These are phyloP conservation scores for Histomonas meleagridis DNA, from an alignment of 208 protist species.

Conservation along the genomic window DNA sequence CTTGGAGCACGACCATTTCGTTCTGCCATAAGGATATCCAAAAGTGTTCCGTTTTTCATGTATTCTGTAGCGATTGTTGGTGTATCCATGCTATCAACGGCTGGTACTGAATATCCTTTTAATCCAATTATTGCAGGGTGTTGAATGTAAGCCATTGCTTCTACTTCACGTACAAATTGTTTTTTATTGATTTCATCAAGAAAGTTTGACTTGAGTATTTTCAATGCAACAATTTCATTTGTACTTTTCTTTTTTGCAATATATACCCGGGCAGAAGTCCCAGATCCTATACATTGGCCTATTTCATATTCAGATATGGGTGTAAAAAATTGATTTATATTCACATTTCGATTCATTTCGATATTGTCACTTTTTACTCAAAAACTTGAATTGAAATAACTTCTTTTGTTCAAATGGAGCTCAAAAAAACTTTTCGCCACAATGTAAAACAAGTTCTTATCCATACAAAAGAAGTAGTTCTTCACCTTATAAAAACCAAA, in stretches of 20 bases:
- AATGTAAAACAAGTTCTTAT: too few relatives aligned
- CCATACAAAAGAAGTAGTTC: too few relatives aligned
- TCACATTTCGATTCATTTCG: too few relatives aligned
- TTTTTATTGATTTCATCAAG: not conserved
- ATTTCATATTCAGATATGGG: slow-evolving; percentile 3
- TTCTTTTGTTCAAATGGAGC: too few relatives aligned
- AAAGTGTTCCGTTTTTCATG: not conserved
- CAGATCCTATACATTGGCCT: not conserved
- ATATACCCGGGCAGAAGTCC: not conserved
- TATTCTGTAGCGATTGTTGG: not conserved
- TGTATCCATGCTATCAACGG: not conserved
- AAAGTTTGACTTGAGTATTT: slow-evolving; percentile 12
- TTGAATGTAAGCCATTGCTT: not conserved
- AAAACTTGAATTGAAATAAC: too few relatives aligned
- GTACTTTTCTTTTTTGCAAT: not conserved
- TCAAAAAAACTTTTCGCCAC: too few relatives aligned
- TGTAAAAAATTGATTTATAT: too few relatives aligned
- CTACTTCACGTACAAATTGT: not conserved
- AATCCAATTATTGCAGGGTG: not conserved
- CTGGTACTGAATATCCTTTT: not conserved
- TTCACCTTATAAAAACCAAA: too few relatives aligned
- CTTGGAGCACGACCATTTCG: not conserved
- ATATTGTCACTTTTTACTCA: too few relatives aligned
- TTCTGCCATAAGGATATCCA: not conserved
- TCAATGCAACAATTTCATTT: slow-evolving; percentile 24